phyloP scores from a whole-genome alignment of 2,329 filamentous ascomycete species.

The Cryphonectria nitschkei region DNA sequence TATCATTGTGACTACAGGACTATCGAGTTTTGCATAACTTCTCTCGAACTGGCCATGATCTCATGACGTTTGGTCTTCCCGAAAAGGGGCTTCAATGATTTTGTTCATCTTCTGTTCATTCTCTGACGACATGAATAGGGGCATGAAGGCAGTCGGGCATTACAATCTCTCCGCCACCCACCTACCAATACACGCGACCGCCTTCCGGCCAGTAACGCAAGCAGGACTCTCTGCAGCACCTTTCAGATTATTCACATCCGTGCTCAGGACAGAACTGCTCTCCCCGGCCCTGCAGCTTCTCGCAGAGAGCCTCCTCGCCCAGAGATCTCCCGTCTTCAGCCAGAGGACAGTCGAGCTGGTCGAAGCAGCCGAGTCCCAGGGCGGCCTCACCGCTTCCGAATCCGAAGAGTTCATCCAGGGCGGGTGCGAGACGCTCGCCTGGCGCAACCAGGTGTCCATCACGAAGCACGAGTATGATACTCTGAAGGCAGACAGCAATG shows the following conservation, averaged over 20 bases:
- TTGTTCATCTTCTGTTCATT: no score
- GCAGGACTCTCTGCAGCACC: conserved; percentile 30
- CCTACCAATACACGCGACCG: conserved; percentile 56
- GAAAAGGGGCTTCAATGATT: background rate
- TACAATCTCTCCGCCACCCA: conserved; percentile 53
- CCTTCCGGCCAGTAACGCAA: conserved; percentile 48
- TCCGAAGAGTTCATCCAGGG: conserved; percentile 46
- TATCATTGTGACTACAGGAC: background rate
- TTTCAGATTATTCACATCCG: conserved; percentile 45
- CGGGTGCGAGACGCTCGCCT: conserved; percentile 51
- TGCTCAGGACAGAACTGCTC: conserved; percentile 45
- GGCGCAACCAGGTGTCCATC: conserved; percentile 39
- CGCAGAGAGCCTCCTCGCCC: conserved; percentile 38
- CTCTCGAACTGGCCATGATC: background rate
- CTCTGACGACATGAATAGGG: conserved; percentile 28
- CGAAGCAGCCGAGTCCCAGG: conserved; percentile 38
- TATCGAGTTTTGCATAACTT: background rate
- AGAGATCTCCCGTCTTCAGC: conserved; percentile 47
- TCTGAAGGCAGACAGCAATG: conserved; percentile 37
- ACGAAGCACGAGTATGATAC: conserved; percentile 42
- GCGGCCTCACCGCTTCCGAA: conserved; percentile 37
- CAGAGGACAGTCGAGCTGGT: conserved; percentile 43
- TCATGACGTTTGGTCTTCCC: background rate
- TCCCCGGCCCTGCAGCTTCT: conserved; percentile 31
- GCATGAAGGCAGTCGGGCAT: conserved; percentile 54